Base-by-base conservation (phyloP, 257 asterid genomes). In the Ligustrum vulgare region DNA sequence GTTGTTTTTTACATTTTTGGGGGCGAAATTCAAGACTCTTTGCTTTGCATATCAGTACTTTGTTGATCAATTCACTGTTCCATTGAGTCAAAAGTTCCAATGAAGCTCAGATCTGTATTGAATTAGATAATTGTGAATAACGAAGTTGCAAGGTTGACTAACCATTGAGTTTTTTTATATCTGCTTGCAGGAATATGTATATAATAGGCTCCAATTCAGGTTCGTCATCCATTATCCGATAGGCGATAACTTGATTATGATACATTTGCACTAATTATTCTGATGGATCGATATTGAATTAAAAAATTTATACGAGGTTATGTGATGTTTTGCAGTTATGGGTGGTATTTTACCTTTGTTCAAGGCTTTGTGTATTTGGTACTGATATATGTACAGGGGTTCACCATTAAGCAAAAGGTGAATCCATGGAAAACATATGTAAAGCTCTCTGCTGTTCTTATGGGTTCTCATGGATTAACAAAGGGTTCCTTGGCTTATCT, bases 401-500 rank as follows among this genome's bases (percentile, higher is more conserved):
- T 92, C 93, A 89, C 96, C 77, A 80, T 88, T 20, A 92, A 94
- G 91, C 94, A 90, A 87, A 94, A 92, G 97, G 97, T 92, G 84
- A 94, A 94, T 82, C 96, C 98, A 0, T 94, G 98, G 98, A 87
- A 82, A 64, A 94, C 89, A 3, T 94, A 94, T 75, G 89, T 90
- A 45, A 94, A 88, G 82, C 97, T 94, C 77, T 92, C 98, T 0
- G 95, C 88, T 22, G 98, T 90, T 64, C 94, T 94, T 22, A 94
- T 94, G 98, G 96, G 98, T 39, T 94, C 98, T 71, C 97, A 94
- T 74, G 98, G 98, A 71, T 80, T 94, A 35, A 94, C 98, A 9
- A 94, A 94, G 74, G 97, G 98, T 25, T 92, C 98, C 8, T 87
- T 94, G 71, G 98, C 98, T 41, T 94, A 89, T 82, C 96, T 94